These are phyloP conservation scores for Clavispora fructus DNA, from an alignment of 805 yeast species.

Conservation along the genomic window DNA sequence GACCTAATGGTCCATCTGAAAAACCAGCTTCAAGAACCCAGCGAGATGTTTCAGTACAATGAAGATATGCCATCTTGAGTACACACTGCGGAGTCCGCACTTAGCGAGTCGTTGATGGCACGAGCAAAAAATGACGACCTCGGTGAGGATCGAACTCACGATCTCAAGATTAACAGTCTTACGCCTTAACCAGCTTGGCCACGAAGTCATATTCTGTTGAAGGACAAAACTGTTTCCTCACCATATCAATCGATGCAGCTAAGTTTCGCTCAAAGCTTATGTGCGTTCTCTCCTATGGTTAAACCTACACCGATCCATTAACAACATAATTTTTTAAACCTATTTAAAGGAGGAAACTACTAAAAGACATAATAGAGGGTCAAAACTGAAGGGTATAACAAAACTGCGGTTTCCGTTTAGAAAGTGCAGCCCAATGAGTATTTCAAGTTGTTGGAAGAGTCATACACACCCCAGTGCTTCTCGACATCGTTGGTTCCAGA, in stretches of 20 bases:
- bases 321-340: neutral
- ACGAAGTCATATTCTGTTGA: constrained; percentile 11
- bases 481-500: constrained; percentile 84
- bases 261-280: neutral
- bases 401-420: constrained; percentile 2
- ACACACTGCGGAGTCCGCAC: no score
- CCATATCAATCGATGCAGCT: neutral
- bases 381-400: neutral
- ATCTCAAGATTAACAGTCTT: constrained; percentile 19
- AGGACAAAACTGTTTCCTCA: neutral
- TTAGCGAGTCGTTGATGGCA: no score
- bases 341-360: constrained; percentile 1
- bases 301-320: neutral
- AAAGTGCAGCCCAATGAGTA: constrained; percentile 34
- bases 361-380: neutral
- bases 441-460: constrained; percentile 39
- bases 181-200: constrained; percentile 20
- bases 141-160: constrained; percentile 21
- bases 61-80: no score
- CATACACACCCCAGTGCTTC: constrained; percentile 92
- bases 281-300: no score
- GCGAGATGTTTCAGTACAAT: no score
- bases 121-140: constrained; percentile 8
- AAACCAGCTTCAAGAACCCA: no score
- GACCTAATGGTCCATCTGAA: no score